Base-by-base conservation (phyloP, 371 early-diverging fungal genomes). In the Zopfochytrium polystomum region DNA sequence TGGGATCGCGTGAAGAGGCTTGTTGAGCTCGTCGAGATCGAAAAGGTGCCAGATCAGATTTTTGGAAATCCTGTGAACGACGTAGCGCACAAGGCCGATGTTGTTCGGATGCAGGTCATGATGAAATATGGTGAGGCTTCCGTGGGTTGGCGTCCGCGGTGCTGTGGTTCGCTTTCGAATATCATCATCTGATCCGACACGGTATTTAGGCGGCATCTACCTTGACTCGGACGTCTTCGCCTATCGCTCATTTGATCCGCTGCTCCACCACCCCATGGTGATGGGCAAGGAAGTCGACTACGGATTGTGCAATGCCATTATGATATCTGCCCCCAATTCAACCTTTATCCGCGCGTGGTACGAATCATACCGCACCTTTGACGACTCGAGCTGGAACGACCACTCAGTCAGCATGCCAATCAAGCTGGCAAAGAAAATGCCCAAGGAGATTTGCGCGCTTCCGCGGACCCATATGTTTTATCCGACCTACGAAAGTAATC, bases 291-390 rank as follows among this genome's bases (percentile, higher is more conserved):
- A 63, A 58, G 79, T 79, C 3, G 69, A 73, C 0, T 60, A 74
- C 11, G 82, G 82, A 2, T 49, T 82, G 20, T 80, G 79, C 64
- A 82, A 80, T 55, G 80, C 79, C 29, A 71, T 82, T 64, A 77
- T 82, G 26, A 66, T 80, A 63, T 54, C 79, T 1, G 61, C 70
- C 30, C 79, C 79, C 1, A 73, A 77, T 46, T 67, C 82, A 2
- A 56, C 73, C 1, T 82, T 82, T 44, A 34, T 80, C 32, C 76
- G 77, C 45, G 72, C 78, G 2, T 82, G 80, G 78, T 72, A 68
- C 34, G 72, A 70, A 0, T 71, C 74, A 1, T 82, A 82, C 64
- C 56, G 62, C 23, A 67, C 76, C 0, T 80, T 82, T 52, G 70
- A 80, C 43, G 60, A 61, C 13, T 33, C 45, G 0, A 61, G 74